These are phyloP conservation scores for Trichosanthes cucumerina DNA, from an alignment of 306 rosid genomes.

Conservation along the genomic window DNA sequence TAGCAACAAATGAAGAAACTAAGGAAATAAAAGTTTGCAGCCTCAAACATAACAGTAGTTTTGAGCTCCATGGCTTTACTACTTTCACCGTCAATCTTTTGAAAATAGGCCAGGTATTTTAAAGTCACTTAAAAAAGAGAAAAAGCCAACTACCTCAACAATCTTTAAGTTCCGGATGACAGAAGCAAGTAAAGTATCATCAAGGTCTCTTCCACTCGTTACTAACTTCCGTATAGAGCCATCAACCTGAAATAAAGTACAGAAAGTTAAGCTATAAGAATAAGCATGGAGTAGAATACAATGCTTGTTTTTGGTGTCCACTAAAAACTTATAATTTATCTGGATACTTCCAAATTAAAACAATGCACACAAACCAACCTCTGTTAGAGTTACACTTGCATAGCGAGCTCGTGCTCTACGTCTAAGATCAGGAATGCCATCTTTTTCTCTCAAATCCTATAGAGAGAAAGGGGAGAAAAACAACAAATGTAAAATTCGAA, in stretches of 20 bases:
- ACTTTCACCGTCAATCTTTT: not conserved
- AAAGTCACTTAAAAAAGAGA: not conserved
- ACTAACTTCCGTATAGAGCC: constrained; percentile 46
- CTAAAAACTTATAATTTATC: constrained; percentile 4
- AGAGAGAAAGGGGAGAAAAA: constrained; percentile 13
- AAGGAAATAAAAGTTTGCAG: not conserved
- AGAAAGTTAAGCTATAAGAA: not conserved
- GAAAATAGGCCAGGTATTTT: not conserved
- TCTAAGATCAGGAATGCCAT: constrained; percentile 84
- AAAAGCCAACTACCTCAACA: constrained; percentile 42
- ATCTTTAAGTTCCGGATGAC: constrained; percentile 73
- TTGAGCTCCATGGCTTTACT: not conserved
- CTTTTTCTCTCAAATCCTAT: constrained; percentile 66
- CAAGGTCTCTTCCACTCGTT: constrained; percentile 60
- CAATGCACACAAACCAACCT: constrained; percentile 45
- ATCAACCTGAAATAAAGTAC: constrained; percentile 37
- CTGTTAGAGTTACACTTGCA: constrained; percentile 55
- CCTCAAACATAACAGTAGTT: not conserved
- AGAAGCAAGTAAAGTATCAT: constrained; percentile 60
- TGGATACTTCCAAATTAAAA: constrained; percentile 5
- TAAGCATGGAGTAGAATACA: not conserved
- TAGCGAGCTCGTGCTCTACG: constrained; percentile 79
- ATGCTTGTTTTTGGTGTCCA: not conserved
- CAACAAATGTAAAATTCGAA: constrained; percentile 9
- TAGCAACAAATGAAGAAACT: not conserved